Evolutionary conservation across 164 flowering plant genomes (phyloP).

Genomic region (Stephania cephalantha): DNA sequence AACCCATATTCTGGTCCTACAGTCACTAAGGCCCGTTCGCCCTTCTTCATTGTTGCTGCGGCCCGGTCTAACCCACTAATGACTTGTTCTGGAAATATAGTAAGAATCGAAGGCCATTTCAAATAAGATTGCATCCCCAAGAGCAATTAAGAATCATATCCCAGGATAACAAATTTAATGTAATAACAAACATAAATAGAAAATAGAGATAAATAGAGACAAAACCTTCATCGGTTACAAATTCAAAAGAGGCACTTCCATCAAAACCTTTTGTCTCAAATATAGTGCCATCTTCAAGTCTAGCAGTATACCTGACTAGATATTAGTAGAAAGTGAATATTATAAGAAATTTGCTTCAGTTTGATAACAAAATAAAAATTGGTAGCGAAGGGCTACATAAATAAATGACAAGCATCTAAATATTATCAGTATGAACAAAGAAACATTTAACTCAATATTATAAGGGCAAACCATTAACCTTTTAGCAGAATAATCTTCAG

Average conservation of each 20-base stretch:
- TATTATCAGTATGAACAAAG: neutral
- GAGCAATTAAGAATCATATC: slow-evolving; percentile 16
- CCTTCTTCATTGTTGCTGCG: slow-evolving; percentile 50
- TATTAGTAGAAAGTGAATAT: neutral
- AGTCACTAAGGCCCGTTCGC: slow-evolving; percentile 34
- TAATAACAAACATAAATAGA: neutral
- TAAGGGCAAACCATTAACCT: neutral
- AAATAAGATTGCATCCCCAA: neutral
- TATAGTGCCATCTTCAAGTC: slow-evolving; percentile 38
- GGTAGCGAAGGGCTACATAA: neutral
- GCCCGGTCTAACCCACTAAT: slow-evolving; percentile 44
- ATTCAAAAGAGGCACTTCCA: slow-evolving; percentile 34
- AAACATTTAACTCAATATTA: neutral
- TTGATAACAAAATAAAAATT: neutral
- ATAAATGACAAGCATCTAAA: neutral
- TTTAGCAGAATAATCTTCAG: neutral
- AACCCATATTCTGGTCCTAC: slow-evolving; percentile 19
- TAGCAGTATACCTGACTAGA: slow-evolving; percentile 33
- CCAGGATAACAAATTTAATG: neutral
- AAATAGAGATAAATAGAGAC: neutral
- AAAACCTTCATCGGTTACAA: slow-evolving; percentile 20
- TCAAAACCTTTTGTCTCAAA: slow-evolving; percentile 37
- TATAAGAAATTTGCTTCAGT: neutral
- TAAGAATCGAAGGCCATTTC: neutral
- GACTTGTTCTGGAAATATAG: slow-evolving; percentile 28